These are phyloP conservation scores for barrel medic (Medicago truncatula) DNA, from an alignment of 306 rosid genomes.

Conservation along the genomic window DNA sequence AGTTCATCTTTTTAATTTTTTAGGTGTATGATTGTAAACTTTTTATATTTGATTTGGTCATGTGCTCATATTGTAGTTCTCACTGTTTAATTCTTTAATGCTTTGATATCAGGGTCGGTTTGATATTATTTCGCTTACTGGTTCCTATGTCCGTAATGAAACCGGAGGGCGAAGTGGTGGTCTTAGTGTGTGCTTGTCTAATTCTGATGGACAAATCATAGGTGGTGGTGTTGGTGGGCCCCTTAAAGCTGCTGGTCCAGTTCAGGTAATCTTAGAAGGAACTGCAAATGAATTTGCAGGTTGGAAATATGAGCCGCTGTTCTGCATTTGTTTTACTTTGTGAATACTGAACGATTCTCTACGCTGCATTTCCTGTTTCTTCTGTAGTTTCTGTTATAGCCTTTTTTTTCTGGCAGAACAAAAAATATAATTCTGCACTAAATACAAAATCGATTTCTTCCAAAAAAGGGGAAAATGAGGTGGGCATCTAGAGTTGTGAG, in stretches of 20 bases:
- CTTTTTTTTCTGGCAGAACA: constrained; percentile 31
- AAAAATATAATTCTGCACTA: constrained; percentile 18
- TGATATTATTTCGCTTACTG: constrained; percentile 87
- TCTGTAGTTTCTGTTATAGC: constrained; percentile 36
- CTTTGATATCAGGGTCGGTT: constrained; percentile 77
- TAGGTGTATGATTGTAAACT: background rate
- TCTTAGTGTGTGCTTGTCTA: constrained; percentile 85
- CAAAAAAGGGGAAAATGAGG: constrained; percentile 4
- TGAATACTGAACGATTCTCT: background rate
- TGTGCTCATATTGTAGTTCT: constrained; percentile 27
- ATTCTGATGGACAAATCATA: constrained; percentile 83
- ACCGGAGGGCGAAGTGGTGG: constrained; percentile 77
- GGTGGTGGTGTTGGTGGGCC: constrained; percentile 99
- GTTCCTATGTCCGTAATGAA: constrained; percentile 87
- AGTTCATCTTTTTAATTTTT: constrained; percentile 1
- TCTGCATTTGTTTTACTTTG: background rate
- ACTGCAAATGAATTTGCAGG: constrained; percentile 17
- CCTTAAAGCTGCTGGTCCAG: constrained; percentile 89
- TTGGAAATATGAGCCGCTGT: constrained; percentile 31
- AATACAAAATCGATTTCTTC: background rate
- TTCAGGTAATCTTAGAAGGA: constrained; percentile 71
- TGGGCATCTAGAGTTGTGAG: constrained; percentile 1
- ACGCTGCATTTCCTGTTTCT: constrained; percentile 25
- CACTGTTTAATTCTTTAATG: constrained; percentile 38
- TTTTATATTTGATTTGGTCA: constrained; percentile 29